phyloP scores from a whole-genome alignment of 768 basidiomycete genomes.

The Lentinus brumalis region DNA sequence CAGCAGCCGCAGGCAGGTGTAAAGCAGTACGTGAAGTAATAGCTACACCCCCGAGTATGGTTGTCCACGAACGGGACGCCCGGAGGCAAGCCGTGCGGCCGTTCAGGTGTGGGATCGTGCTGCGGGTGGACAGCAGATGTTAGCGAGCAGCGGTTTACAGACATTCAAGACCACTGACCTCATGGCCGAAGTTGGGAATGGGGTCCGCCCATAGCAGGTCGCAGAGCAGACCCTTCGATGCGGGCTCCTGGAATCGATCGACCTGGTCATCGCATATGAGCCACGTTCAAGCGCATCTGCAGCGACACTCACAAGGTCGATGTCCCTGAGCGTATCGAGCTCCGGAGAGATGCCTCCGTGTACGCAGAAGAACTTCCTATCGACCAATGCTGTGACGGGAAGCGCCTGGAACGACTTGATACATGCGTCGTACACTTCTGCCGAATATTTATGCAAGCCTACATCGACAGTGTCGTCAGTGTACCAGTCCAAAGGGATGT shows the following conservation, averaged over 20 bases:
- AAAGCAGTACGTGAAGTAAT: slow-evolving; percentile 76
- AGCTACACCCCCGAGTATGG: slow-evolving; percentile 86
- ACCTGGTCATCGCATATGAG: slow-evolving; percentile 50
- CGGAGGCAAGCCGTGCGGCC: slow-evolving; percentile 45
- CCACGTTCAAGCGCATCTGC: not conserved
- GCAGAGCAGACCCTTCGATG: slow-evolving; percentile 87
- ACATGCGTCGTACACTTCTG: slow-evolving; percentile 87
- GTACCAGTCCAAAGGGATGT: not conserved
- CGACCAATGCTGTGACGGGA: slow-evolving; percentile 89
- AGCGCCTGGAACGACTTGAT: slow-evolving; percentile 88
- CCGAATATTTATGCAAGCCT: slow-evolving; percentile 92
- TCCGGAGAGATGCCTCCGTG: slow-evolving; percentile 95
- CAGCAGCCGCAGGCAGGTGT: not conserved
- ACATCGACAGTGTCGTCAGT: too few relatives aligned
- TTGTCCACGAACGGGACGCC: slow-evolving; percentile 79
- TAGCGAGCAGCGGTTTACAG: not conserved
- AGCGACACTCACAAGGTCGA: slow-evolving; percentile 49
- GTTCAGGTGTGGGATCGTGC: slow-evolving; percentile 24
- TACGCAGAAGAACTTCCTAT: slow-evolving; percentile 95
- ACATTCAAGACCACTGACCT: slow-evolving; percentile 39
- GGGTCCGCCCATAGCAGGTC: slow-evolving; percentile 98
- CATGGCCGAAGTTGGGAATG: slow-evolving; percentile 83
- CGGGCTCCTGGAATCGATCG: slow-evolving; percentile 92
- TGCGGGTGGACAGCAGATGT: not conserved
- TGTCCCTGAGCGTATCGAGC: slow-evolving; percentile 75